A percentile compares a stretch with the other conserved stretches of the same genome.
These are phyloP conservation scores for Cenchrus purpureus DNA, from an alignment of 176 grass and related monocot genomes.

Conservation along the genomic window DNA sequence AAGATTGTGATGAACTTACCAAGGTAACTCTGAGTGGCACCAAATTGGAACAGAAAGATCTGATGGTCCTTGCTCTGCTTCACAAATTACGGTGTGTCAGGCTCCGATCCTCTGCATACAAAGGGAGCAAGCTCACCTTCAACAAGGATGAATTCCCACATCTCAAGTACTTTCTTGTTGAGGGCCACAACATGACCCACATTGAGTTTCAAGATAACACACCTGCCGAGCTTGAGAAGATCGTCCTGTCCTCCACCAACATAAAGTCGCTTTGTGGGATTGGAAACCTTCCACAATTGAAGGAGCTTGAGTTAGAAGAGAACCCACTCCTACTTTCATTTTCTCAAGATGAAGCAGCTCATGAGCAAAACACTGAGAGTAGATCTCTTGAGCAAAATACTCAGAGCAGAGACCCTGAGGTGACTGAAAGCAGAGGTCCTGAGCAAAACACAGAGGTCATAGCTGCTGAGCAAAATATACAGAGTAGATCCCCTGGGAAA, in stretches of 20 bases:
- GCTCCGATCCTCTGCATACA: not conserved
- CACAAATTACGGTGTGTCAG: not conserved
- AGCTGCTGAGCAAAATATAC: not conserved
- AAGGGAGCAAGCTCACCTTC: not conserved
- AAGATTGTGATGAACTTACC: not conserved
- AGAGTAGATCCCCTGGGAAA: not conserved
- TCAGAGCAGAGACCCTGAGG: too few species aligned
- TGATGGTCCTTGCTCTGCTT: not conserved
- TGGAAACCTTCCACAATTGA: not conserved
- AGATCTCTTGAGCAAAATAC: not conserved
- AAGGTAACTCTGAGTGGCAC: slow-evolving; percentile 29
- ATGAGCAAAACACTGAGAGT: not conserved
- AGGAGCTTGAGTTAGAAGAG: not conserved
- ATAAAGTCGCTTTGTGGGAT: not conserved
- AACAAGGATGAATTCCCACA: not conserved
- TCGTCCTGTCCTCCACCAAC: not conserved
- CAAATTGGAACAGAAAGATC: not conserved
- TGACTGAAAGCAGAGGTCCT: not conserved
- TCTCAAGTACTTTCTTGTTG: not conserved
- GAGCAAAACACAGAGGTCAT: not conserved
- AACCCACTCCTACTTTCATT: not conserved
- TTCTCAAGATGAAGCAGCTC: not conserved
- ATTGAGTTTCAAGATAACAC: not conserved
- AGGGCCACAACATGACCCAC: not conserved
- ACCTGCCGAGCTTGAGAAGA: not conserved